A percentile compares a stretch with the other conserved stretches of the same genome.
phyloP scores from a whole-genome alignment of 495 filamentous ascomycete species.

The Elaphomyces granulatus region DNA sequence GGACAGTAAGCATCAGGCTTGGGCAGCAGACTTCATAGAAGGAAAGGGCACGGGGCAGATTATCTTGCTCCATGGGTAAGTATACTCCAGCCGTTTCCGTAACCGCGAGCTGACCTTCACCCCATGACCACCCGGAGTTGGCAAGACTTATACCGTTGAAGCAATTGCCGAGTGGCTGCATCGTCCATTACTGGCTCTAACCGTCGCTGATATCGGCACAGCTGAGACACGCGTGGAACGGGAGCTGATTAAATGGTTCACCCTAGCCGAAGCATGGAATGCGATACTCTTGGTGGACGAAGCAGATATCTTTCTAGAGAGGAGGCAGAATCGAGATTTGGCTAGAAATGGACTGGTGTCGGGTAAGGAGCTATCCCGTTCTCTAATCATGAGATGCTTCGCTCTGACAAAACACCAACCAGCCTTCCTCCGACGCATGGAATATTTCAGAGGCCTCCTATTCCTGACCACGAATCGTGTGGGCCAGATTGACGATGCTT shows the following conservation, averaged over 20 bases:
- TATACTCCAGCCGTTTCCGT: not conserved
- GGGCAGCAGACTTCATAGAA: conserved; percentile 12
- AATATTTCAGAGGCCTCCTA: too few species aligned
- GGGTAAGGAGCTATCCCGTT: not conserved
- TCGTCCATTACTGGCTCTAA: conserved; percentile 7
- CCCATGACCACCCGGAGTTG: conserved; percentile 6
- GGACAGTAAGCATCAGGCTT: not conserved
- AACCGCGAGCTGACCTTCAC: not conserved
- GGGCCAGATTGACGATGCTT: too few species aligned
- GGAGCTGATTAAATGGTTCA: conserved; percentile 7
- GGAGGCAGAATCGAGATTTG: conserved; percentile 14
- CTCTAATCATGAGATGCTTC: not conserved
- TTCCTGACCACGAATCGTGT: too few species aligned
- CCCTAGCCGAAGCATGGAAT: conserved; percentile 6
- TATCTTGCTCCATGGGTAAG: conserved; percentile 17
- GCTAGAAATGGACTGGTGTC: conserved; percentile 32
- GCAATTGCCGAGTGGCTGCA: conserved; percentile 9
- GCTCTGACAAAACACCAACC: not conserved
- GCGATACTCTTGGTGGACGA: conserved; percentile 24
- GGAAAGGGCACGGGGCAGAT: conserved; percentile 16
- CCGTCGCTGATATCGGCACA: conserved; percentile 2
- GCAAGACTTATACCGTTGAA: conserved; percentile 11
- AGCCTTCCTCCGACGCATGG: not conserved
- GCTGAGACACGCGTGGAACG: not conserved
- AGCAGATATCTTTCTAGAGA: conserved; percentile 25